These are phyloP conservation scores for Aspergillus sp. DNA, from an alignment of 2,329 filamentous ascomycete genomes.

Conservation along the genomic window DNA sequence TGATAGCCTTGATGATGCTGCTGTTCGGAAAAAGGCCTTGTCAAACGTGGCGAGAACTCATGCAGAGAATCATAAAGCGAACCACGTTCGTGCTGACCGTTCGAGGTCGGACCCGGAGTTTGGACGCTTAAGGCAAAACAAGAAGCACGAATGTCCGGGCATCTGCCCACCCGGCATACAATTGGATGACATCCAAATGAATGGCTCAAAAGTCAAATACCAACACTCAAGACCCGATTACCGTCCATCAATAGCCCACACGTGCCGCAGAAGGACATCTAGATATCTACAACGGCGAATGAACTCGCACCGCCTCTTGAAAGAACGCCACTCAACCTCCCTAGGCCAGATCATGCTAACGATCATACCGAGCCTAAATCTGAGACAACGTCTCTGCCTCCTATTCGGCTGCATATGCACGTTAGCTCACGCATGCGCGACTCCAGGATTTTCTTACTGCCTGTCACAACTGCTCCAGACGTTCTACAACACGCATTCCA, in stretches of 20 bases:
- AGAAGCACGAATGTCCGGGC: too few relatives aligned
- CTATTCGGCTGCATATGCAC: constrained; percentile 61
- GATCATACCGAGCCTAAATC: constrained; percentile 64
- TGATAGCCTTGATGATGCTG: neutral
- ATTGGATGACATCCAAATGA: too few relatives aligned
- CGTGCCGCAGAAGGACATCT: too few relatives aligned
- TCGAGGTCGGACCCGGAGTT: too few relatives aligned
- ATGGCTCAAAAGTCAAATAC: too few relatives aligned
- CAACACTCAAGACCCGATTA: too few relatives aligned
- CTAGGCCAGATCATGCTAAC: constrained; percentile 62
- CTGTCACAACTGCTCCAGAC: constrained; percentile 70
- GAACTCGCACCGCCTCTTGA: constrained; percentile 2
- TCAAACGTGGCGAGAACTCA: neutral
- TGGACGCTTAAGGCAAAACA: too few relatives aligned
- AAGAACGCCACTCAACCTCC: constrained; percentile 16
- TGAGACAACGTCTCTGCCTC: constrained; percentile 53
- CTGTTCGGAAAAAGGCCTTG: neutral
- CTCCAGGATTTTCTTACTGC: constrained; percentile 72
- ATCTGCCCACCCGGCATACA: too few relatives aligned
- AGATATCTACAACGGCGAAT: neutral
- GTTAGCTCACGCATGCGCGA: constrained; percentile 62
- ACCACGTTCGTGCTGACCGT: too few relatives aligned
- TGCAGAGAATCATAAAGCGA: neutral
- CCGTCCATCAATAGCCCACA: too few relatives aligned
- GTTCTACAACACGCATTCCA: constrained; percentile 59